Base-by-base conservation (phyloP, 2,329 filamentous ascomycete genomes). In the Penicillium sp. region DNA sequence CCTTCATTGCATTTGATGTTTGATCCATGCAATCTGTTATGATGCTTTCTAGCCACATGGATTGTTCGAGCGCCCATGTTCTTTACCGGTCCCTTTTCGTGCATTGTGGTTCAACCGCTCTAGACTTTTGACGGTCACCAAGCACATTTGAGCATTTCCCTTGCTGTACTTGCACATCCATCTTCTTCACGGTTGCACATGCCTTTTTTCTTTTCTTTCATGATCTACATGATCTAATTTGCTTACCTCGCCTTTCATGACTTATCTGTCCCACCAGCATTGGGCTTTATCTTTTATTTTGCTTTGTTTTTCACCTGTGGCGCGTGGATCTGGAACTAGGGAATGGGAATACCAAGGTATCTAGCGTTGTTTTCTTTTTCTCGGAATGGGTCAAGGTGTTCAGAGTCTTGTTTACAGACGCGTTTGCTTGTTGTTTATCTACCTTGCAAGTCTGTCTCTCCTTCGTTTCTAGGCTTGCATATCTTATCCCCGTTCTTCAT, bases 291-390 rank as follows among this genome's bases (percentile, higher is more conserved):
- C 27, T 47, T 25, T 50, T 29, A 23, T 25, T 46, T 45, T 39
- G 35, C 35, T 39, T 53, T 39, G 31, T 35, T 55, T 37, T 51
- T 46, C 29, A 3, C 42, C 44, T 25, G 23, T 23, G 55, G 58
- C 60, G 55, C 54, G 49, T 55, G 51, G 57, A 46, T 54, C 53
- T 54, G 54, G 44, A 47, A 44, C 47, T 45, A 27, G 45, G 54
- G 49, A 48, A 59, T 27, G 31, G 57, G 43, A 35, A 60, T 57
- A 57, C 54, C 52, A 48, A 54, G 45, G 37, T 46, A 33, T 31
- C 26, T 37, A 51, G 26, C 23, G 43, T 21, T 52, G 23, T 8
- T 37, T 27, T 50, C 25, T 48, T 29, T 31, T 51, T 47, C n/a
- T 35, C 14, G 33, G 44, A 53, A 50, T 50, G 44, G 39, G 43